Evolutionary conservation across 371 early-diverging fungal species (phyloP).

Genomic region (Actinomortierella ambigua): DNA sequence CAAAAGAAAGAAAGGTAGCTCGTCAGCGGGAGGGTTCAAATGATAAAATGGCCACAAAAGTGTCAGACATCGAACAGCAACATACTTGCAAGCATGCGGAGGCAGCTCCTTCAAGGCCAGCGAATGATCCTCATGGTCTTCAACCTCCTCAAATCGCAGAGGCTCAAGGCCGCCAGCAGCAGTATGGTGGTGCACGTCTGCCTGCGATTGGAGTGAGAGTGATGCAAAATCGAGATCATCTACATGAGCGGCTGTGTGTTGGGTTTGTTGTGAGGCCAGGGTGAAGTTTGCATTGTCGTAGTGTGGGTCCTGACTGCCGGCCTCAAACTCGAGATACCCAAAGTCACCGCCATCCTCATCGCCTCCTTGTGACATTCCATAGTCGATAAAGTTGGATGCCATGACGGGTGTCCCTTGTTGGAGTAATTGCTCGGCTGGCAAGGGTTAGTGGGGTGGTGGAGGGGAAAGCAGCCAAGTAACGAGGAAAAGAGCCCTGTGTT

Average conservation of each 20-base stretch:
- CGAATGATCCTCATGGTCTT: constrained; percentile 51
- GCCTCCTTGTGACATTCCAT: constrained; percentile 48
- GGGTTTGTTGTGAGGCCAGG: constrained; percentile 25
- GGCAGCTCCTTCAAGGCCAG: constrained; percentile 71
- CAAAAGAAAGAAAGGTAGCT: too few species aligned
- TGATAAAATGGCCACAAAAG: not conserved
- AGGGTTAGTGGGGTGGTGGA: too few species aligned
- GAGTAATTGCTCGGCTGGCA: too few species aligned
- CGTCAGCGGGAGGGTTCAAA: too few species aligned
- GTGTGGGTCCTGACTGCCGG: constrained; percentile 39
- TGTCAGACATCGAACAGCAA: not conserved
- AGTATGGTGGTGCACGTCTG: constrained; percentile 15
- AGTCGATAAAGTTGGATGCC: constrained; percentile 12
- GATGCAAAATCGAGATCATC: constrained; percentile 43
- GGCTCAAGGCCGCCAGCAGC: constrained; percentile 13
- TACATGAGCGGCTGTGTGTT: constrained; percentile 16
- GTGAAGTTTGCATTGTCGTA: constrained; percentile 37
- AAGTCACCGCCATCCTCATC: constrained; percentile 44
- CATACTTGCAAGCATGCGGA: constrained; percentile 85
- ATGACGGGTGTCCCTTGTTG: too few species aligned
- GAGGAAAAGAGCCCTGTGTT: too few species aligned
- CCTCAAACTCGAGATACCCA: constrained; percentile 45
- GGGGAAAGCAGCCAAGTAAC: too few species aligned
- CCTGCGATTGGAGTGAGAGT: constrained; percentile 32
- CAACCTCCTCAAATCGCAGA: constrained; percentile 43